phyloP scores from a whole-genome alignment of 257 asterid genomes.

The Jasminum sambac region DNA sequence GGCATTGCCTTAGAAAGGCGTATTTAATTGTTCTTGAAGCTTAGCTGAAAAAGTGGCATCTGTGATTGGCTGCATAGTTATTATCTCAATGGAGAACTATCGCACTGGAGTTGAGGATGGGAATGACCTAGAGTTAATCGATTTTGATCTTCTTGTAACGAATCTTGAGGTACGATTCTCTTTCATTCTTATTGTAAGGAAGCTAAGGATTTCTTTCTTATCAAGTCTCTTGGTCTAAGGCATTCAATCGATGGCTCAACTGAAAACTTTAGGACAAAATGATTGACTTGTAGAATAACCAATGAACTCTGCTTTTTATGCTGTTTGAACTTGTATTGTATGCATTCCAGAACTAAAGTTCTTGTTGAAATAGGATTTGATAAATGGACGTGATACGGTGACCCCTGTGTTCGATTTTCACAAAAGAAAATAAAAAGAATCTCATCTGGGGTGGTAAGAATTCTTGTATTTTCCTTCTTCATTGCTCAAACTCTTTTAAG shows the following conservation, averaged over 20 bases:
- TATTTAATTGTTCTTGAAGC: conserved; percentile 65
- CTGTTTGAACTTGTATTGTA: conserved; percentile 9
- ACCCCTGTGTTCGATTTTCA: conserved; percentile 86
- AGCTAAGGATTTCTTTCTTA: conserved; percentile 3
- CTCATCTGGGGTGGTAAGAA: conserved; percentile 90
- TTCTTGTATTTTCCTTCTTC: conserved; percentile 19
- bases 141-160: conserved; percentile 81
- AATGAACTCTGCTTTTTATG: not conserved
- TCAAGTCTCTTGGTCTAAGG: not conserved
- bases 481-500: conserved; percentile 9
- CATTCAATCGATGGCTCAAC: conserved; percentile 6
- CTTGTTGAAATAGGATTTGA: conserved; percentile 63
- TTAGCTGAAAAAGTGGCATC: conserved; percentile 96
- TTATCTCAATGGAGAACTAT: conserved; percentile 93
- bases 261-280: conserved; percentile 5
- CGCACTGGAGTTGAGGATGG: conserved; percentile 93
- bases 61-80: conserved; percentile 81
- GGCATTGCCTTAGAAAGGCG: conserved; percentile 28
- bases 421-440: conserved; percentile 60
- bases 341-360: conserved; percentile 20
- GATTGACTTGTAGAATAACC: not conserved
- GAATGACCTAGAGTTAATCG: conserved; percentile 81
- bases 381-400: conserved; percentile 69
- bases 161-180: conserved; percentile 75
- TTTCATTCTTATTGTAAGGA: not conserved